phyloP scores from a whole-genome alignment of 352 stramenopile species.

The Pythium phragmiticola region DNA sequence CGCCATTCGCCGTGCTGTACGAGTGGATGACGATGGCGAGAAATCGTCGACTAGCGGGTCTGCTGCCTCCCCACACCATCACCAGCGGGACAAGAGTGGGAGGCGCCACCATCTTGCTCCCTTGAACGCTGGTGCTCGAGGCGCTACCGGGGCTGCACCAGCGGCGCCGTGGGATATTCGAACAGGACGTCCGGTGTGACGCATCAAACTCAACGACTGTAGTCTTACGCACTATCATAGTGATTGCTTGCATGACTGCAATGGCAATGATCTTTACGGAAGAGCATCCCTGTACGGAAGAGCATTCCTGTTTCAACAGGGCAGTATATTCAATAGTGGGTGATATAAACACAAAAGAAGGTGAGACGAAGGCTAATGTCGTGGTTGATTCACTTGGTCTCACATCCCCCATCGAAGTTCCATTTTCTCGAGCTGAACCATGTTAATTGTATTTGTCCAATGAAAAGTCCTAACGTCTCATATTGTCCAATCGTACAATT shows the following conservation, averaged over 20 bases:
- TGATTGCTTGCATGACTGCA: background rate
- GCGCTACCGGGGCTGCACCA: background rate
- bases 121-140: constrained; percentile 9
- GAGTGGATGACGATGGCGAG: constrained; percentile 17
- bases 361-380: background rate
- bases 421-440: too few relatives aligned
- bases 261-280: background rate
- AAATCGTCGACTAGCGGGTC: constrained; percentile 1
- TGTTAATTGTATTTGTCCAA: too few relatives aligned
- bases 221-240: background rate
- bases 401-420: background rate
- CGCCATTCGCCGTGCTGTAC: constrained; percentile 1
- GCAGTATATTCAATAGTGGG: background rate
- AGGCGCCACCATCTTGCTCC: constrained; percentile 27
- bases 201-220: background rate
- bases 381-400: constrained; percentile 8
- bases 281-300: background rate
- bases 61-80: background rate
- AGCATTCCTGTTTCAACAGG: background rate
- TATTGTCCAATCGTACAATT: too few relatives aligned
- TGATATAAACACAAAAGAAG: background rate
- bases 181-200: constrained; percentile 39
- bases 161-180: constrained; percentile 42
- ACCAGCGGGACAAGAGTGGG: constrained; percentile 16
- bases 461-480: too few relatives aligned